Evolutionary conservation across 148 eudicot species (phyloP).

Genomic region (Tetragonia tetragonoides): DNA sequence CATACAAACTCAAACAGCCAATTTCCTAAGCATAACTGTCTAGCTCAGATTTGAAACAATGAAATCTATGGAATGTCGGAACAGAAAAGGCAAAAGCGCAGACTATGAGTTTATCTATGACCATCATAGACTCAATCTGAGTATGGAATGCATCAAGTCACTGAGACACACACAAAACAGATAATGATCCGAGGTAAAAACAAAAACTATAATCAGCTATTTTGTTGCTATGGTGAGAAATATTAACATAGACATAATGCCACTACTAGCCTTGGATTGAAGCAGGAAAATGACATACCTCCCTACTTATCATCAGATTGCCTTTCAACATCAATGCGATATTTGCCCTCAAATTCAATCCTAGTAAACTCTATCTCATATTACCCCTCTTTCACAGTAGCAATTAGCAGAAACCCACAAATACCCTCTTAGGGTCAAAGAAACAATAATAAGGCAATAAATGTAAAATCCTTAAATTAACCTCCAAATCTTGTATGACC

Average conservation of each 20-base stretch:
- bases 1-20: not conserved
- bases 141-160: too few species aligned
- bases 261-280: not conserved
- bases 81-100: not conserved
- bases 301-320: not conserved
- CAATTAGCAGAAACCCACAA: conserved; percentile 2
- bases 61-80: not conserved
- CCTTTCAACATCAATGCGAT: not conserved
- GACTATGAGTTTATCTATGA: not conserved
- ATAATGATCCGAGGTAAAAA: too few species aligned
- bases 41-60: not conserved
- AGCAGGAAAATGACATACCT: not conserved
- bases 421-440: not conserved
- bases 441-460: not conserved
- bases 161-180: too few species aligned
- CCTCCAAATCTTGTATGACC: not conserved
- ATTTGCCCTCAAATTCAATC: not conserved
- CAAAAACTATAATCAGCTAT: not conserved
- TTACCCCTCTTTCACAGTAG: not conserved
- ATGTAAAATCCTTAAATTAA: not conserved
- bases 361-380: not conserved
- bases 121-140: not conserved
- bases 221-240: not conserved
- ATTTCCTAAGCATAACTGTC: not conserved
- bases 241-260: not conserved